phyloP scores from a whole-genome alignment of 495 filamentous ascomycete species.

The Wilcoxina mikolae region DNA sequence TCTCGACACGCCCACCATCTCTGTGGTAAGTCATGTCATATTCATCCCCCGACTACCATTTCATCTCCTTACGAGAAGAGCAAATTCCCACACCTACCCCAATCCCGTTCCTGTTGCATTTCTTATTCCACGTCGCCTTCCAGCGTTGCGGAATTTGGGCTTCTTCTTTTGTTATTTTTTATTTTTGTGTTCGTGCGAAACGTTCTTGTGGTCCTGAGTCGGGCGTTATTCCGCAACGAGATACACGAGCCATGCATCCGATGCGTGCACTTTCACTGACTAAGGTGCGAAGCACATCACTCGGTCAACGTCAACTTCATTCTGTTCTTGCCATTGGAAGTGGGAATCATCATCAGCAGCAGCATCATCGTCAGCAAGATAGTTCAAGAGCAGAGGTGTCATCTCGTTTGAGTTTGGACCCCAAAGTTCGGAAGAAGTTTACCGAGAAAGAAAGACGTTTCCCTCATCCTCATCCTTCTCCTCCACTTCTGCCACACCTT shows the following conservation, averaged over 20 bases:
- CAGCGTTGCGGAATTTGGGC: not conserved
- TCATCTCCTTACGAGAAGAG: not conserved
- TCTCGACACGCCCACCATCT: not conserved
- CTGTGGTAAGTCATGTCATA: not conserved
- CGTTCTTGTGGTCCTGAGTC: not conserved
- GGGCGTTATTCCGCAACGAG: not conserved
- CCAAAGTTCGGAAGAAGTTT: not conserved
- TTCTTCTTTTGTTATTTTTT: not conserved
- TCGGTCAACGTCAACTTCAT: too few species aligned
- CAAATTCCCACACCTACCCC: not conserved
- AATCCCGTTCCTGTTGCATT: too few species aligned
- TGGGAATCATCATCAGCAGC: not conserved
- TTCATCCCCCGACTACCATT: not conserved
- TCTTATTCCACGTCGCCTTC: not conserved
- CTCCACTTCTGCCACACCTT: too few species aligned
- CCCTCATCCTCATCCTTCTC: too few species aligned
- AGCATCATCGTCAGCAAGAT: not conserved
- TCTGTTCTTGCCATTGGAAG: not conserved
- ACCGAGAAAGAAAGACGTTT: too few species aligned
- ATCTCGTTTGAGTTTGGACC: not conserved
- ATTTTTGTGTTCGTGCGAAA: too few species aligned
- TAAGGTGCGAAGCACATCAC: constrained; percentile 6
- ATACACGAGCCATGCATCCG: not conserved
- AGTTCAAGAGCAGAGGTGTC: not conserved
- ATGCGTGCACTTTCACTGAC: not conserved